Percentiles rank a stretch among this genome's conserved stretches.
These are phyloP conservation scores for Trichophyton rubrum DNA, from an alignment of 2,329 filamentous ascomycete genomes.

Conservation along the genomic window DNA sequence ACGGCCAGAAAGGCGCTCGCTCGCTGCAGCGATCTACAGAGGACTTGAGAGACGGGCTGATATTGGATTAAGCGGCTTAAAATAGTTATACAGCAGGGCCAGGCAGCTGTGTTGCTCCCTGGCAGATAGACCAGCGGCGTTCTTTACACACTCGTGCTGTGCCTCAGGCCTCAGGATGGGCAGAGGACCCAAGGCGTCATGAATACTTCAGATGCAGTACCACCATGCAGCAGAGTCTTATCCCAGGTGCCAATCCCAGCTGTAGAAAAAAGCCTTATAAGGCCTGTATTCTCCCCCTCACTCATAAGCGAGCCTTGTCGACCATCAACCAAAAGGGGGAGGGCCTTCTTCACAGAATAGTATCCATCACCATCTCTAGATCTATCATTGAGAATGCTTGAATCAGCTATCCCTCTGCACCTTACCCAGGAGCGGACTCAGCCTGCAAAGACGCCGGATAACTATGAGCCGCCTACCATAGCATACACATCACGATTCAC, in stretches of 20 bases:
- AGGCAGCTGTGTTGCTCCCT: no score
- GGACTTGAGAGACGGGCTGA: no score
- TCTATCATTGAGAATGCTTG: constrained; percentile 5
- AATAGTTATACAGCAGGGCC: no score
- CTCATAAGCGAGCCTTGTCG: not conserved
- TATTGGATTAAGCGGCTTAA: no score
- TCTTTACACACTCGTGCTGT: no score
- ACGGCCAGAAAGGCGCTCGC: not conserved
- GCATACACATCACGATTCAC: constrained; percentile 22
- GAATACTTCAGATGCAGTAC: not conserved
- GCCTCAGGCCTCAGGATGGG: no score
- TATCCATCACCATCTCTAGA: not conserved
- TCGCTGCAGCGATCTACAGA: not conserved
- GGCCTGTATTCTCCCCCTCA: not conserved
- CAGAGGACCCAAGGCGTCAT: no score
- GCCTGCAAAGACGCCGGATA: constrained; percentile 7
- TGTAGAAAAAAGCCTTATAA: not conserved
- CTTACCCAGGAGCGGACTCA: constrained; percentile 9
- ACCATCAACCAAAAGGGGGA: not conserved
- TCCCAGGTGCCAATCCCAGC: not conserved
- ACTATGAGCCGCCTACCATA: constrained; percentile 9
- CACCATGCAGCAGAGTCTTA: not conserved
- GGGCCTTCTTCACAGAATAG: not conserved
- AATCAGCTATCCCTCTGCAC: constrained; percentile 9
- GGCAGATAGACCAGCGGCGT: no score